Evolutionary conservation across 495 filamentous ascomycete species (phyloP).

Genomic region (Penicillium lividum): DNA sequence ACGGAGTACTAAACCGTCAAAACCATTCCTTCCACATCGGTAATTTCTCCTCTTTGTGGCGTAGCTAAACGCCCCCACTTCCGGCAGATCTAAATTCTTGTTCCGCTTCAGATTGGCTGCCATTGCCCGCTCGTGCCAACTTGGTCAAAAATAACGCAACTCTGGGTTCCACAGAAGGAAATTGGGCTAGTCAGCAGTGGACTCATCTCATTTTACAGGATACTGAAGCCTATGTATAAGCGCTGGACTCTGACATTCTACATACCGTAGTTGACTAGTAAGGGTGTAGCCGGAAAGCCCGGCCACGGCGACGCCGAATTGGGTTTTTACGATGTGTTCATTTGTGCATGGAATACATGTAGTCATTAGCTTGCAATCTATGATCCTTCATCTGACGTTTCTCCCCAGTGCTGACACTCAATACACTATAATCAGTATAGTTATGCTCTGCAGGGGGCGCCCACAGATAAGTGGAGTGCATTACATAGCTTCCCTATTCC

Average conservation of each 20-base stretch:
- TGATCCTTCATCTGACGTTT: too few relatives aligned
- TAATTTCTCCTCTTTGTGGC: slow-evolving; percentile 2
- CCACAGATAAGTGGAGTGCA: too few relatives aligned
- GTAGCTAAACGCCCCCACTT: slow-evolving; percentile 3
- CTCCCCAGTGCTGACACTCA: too few relatives aligned
- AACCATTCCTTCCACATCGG: too few relatives aligned
- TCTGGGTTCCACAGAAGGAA: not conserved
- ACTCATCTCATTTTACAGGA: not conserved
- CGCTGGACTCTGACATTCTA: not conserved
- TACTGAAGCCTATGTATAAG: not conserved
- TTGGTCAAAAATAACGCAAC: slow-evolving; percentile 7
- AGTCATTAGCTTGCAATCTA: too few relatives aligned
- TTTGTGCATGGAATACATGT: not conserved
- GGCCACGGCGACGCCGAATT: not conserved
- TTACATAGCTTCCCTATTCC: too few relatives aligned
- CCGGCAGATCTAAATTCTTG: not conserved
- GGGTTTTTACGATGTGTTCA: not conserved
- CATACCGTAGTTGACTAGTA: not conserved
- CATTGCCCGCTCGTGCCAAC: not conserved
- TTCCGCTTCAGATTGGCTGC: not conserved
- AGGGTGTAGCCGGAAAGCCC: not conserved
- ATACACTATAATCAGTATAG: too few relatives aligned
- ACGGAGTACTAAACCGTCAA: too few relatives aligned
- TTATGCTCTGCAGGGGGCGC: too few relatives aligned
- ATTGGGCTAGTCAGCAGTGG: not conserved